Percentiles rank a stretch among this genome's conserved stretches.
Evolutionary conservation across 1,284 basidiomycete genomes (phyloP).

Genomic region (Kalmanozyma brasiliensis): DNA sequence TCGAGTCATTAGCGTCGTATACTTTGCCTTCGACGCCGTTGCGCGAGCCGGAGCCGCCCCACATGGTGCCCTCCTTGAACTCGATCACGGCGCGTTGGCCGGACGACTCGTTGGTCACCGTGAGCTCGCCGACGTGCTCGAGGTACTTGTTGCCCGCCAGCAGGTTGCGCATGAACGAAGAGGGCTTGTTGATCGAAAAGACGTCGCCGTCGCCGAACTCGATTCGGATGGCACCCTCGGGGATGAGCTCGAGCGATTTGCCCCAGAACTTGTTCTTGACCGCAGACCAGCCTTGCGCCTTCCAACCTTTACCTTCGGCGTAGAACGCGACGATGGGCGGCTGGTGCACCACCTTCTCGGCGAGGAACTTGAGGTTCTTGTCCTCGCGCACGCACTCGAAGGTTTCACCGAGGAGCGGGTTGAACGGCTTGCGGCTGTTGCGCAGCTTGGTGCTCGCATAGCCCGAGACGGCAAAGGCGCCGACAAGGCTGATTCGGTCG

Average conservation of each 20-base stretch:
- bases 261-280: conserved; percentile 69
- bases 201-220: conserved; percentile 64
- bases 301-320: conserved; percentile 65
- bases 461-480: conserved; percentile 63
- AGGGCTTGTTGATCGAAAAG: conserved; percentile 60
- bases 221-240: conserved; percentile 56
- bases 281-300: conserved; percentile 52
- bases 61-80: conserved; percentile 66
- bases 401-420: conserved; percentile 67
- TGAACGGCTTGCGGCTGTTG: conserved; percentile 66
- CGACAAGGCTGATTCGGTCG: conserved; percentile 60
- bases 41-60: conserved; percentile 54
- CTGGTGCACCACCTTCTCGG: conserved; percentile 67
- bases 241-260: conserved; percentile 65
- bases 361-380: conserved; percentile 59
- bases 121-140: conserved; percentile 67
- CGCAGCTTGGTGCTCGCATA: conserved; percentile 65
- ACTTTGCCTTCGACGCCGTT: conserved; percentile 60
- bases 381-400: conserved; percentile 66
- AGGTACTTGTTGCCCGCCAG: conserved; percentile 68
- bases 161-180: conserved; percentile 66
- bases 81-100: conserved; percentile 56
- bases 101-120: conserved; percentile 57
- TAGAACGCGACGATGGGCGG: conserved; percentile 64
- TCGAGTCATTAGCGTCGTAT: conserved; percentile 57